phyloP scores from a whole-genome alignment of 805 yeast genomes.

The Candida endomychidarum region DNA sequence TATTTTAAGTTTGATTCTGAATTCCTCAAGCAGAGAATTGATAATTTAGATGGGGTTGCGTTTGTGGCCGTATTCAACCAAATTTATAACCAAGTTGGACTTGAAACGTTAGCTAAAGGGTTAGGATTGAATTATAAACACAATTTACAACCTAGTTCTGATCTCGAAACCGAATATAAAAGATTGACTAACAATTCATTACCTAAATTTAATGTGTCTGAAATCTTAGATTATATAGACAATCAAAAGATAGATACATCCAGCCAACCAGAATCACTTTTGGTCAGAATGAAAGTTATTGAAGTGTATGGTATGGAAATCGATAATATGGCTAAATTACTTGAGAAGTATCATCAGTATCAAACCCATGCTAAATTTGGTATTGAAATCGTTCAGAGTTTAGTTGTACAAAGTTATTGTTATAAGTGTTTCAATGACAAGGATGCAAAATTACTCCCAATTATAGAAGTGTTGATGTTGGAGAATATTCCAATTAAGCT shows the following conservation, averaged over 20 bases:
- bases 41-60: constrained; percentile 16
- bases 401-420: constrained; percentile 40
- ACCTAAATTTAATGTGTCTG: constrained; percentile 5
- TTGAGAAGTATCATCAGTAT: constrained; percentile 41
- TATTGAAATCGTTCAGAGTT: constrained; percentile 40
- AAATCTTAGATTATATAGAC: constrained; percentile 24
- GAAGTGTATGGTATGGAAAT: constrained; percentile 32
- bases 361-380: constrained; percentile 39
- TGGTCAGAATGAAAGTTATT: constrained; percentile 32
- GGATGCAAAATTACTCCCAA: constrained; percentile 27
- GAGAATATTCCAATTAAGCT: constrained; percentile 29
- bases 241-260: constrained; percentile 23
- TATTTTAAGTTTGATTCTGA: constrained; percentile 11
- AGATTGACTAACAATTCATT: constrained; percentile 2
- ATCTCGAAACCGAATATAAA: constrained; percentile 8
- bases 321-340: constrained; percentile 27
- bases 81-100: constrained; percentile 5
- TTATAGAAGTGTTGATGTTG: constrained; percentile 39
- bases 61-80: constrained; percentile 19
- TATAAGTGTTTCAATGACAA: constrained; percentile 37
- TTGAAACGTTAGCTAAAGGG: constrained; percentile 12
- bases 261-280: constrained; percentile 27
- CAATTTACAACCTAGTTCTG: neutral
- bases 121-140: constrained; percentile 6
- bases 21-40: constrained; percentile 9